A percentile compares a stretch with the other conserved stretches of the same genome.
phyloP scores from a whole-genome alignment of 2,329 filamentous ascomycete genomes.

The Epichloe glyceriae region DNA sequence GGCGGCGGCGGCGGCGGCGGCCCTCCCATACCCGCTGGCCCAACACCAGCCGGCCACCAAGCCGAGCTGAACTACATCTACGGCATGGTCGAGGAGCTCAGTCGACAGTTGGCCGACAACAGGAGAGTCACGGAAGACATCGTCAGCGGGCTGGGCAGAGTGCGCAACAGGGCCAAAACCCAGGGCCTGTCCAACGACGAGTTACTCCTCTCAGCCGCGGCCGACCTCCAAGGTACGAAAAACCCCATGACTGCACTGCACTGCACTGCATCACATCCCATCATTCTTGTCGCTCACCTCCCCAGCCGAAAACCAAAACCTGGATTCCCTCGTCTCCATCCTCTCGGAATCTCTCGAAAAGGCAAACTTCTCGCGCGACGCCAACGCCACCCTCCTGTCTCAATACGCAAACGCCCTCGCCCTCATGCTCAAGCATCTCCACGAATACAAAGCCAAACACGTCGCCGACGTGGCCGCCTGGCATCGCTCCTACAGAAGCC shows the following conservation, averaged over 20 bases:
- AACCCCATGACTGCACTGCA: not conserved
- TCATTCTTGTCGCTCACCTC: too few species aligned
- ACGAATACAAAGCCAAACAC: slow-evolving; percentile 52
- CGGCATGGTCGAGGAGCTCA: slow-evolving; percentile 53
- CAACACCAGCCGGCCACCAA: slow-evolving; percentile 54
- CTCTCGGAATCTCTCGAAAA: slow-evolving; percentile 50
- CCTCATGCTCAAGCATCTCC: slow-evolving; percentile 48
- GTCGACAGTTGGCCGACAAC: slow-evolving; percentile 49
- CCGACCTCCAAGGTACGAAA: slow-evolving; percentile 42
- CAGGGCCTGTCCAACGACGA: slow-evolving; percentile 45
- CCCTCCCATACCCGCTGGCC: slow-evolving; percentile 28
- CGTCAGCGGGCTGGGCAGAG: slow-evolving; percentile 47
- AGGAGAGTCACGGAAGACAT: slow-evolving; percentile 50
- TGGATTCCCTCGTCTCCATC: slow-evolving; percentile 48
- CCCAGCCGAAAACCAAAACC: slow-evolving; percentile 43
- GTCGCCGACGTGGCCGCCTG: slow-evolving; percentile 48
- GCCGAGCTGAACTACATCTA: slow-evolving; percentile 57
- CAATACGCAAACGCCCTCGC: slow-evolving; percentile 45
- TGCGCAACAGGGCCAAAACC: slow-evolving; percentile 42
- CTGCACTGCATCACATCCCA: not conserved
- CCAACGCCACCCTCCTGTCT: slow-evolving; percentile 44
- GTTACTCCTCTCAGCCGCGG: slow-evolving; percentile 39
- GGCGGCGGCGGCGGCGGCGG: slow-evolving; percentile 19
- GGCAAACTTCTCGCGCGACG: slow-evolving; percentile 45
- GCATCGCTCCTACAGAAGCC: slow-evolving; percentile 53